phyloP scores from a whole-genome alignment of 768 basidiomycete species.

The Lyophyllum atratum region DNA sequence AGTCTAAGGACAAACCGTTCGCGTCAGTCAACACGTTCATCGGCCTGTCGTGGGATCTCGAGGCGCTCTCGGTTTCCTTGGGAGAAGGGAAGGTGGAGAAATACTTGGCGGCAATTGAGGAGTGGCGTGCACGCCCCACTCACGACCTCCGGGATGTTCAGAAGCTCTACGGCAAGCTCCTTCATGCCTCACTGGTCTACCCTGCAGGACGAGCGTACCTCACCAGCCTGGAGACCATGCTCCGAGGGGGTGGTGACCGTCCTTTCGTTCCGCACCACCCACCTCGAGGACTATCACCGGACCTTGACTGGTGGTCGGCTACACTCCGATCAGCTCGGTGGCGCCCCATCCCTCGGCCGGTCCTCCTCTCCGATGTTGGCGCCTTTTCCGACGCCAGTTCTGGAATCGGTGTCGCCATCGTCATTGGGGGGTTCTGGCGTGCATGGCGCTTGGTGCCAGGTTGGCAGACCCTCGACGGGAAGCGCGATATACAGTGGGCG shows the following conservation, averaged over 20 bases:
- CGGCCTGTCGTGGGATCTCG: constrained; percentile 7
- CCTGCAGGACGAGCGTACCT: constrained; percentile 31
- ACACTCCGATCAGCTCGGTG: constrained; percentile 2
- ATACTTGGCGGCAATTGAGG: constrained; percentile 18
- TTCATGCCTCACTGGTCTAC: constrained; percentile 23
- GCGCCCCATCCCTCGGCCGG: constrained; percentile 24
- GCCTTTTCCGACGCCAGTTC: constrained; percentile 37
- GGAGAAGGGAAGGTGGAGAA: not conserved
- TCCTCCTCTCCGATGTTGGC: constrained; percentile 16
- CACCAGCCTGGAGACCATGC: constrained; percentile 30
- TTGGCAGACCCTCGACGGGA: constrained; percentile 26
- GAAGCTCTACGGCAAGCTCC: constrained; percentile 31
- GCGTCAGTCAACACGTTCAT: not conserved
- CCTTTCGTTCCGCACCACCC: constrained; percentile 27
- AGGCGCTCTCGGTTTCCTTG: not conserved
- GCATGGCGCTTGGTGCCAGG: constrained; percentile 30
- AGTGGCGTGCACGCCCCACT: constrained; percentile 7
- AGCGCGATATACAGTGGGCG: constrained; percentile 41
- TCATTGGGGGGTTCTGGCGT: constrained; percentile 23
- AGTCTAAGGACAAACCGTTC: constrained; percentile 2
- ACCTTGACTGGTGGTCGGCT: constrained; percentile 29
- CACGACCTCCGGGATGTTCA: constrained; percentile 28
- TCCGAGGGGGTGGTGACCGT: constrained; percentile 14
- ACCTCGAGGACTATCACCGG: not conserved
- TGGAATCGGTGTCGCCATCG: constrained; percentile 24